phyloP scores from a whole-genome alignment of 2,329 filamentous ascomycete species.

The Berkeleyomyces rouxiae region DNA sequence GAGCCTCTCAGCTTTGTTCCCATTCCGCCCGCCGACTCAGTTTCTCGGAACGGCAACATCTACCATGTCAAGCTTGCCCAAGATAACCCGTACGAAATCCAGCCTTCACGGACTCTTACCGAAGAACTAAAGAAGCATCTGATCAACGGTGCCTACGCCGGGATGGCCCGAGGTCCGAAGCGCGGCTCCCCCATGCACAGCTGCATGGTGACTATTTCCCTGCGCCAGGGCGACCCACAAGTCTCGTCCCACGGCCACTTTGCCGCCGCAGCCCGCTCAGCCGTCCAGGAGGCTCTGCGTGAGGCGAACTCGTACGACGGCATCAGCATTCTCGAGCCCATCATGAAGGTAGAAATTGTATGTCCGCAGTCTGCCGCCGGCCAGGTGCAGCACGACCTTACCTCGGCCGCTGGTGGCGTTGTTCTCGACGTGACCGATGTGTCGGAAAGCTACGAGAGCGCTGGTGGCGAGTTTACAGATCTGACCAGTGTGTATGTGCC shows the following conservation, averaged over 20 bases:
- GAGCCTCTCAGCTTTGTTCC: conserved; percentile 36
- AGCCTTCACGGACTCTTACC: conserved; percentile 7
- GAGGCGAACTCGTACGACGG: conserved; percentile 34
- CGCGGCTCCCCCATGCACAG: conserved; percentile 67
- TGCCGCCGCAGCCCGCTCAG: conserved; percentile 42
- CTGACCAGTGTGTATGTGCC: conserved; percentile 67
- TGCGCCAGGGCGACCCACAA: conserved; percentile 37
- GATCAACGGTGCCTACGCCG: conserved; percentile 66
- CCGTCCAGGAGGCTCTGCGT: conserved; percentile 53
- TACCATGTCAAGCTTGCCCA: conserved; percentile 27
- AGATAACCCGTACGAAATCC: conserved; percentile 2
- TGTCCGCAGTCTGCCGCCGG: conserved; percentile 72
- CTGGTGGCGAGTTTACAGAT: conserved; percentile 38
- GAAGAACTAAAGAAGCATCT: conserved; percentile 43
- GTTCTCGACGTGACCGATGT: conserved; percentile 53
- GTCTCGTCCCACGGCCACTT: conserved; percentile 53
- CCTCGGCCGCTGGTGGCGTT: conserved; percentile 52
- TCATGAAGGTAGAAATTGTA: conserved; percentile 78
- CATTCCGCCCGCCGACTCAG: conserved; percentile 24
- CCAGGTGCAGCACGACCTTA: conserved; percentile 67
- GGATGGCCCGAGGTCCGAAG: conserved; percentile 68
- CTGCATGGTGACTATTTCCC: conserved; percentile 50
- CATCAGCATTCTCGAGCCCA: conserved; percentile 69
- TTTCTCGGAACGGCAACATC: conserved; percentile 55
- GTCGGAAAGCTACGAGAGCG: conserved; percentile 18